Evolutionary conservation across 2,329 filamentous ascomycete species (phyloP), one percentile per base, ranked within the genome.

Genomic region (Venturiaceae sp.): DNA sequence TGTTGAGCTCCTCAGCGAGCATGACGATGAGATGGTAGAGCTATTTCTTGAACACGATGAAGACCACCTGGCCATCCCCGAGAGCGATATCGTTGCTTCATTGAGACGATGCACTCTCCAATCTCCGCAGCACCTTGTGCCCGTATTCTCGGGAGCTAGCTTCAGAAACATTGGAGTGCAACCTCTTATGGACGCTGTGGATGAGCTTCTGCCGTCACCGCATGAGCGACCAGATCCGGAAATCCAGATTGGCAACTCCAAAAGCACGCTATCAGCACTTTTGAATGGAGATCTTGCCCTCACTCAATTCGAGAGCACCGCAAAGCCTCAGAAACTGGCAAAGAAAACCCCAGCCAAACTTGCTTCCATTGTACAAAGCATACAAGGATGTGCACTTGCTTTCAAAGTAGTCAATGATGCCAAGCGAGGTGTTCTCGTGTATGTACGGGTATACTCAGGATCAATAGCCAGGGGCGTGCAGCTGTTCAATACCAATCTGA

Each of bases 391-490:
- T 64, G 85, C 84, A 1, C 71, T 89, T 26, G 86, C 86, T 7
- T 99, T 97, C 81, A 99, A 99, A 72, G 94, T 97, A 5, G 90
- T 94, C 63, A 87, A 92, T 63, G 92, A 97, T 66, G 77, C 88
- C 8, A 87, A 87, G 63, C 85, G 91, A 59, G 94, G 94, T 19
- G 86, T 95, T 57, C 80, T 97, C 60, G 91, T 95, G 62, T 97
- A 95, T 67, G 86, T 97, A 9, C 85, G 94, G 41, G 90, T 96
- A 7, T 97, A 97, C 71, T 88, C 90, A 28, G 94, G 94, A 9
- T 81, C 83, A 1, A 75, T 99, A 57, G 83, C 84, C 60, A 85
- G 85, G 52, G 90, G 90, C 64, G 80, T 84, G 9, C 75, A 84
- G 2, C 82, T 95, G 28, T 97, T 87, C 83, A 97, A 97, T 69